Conservation (phyloP, 2,329 filamentous ascomycete species). For the Berkeleyomyces rouxiae region DNA sequence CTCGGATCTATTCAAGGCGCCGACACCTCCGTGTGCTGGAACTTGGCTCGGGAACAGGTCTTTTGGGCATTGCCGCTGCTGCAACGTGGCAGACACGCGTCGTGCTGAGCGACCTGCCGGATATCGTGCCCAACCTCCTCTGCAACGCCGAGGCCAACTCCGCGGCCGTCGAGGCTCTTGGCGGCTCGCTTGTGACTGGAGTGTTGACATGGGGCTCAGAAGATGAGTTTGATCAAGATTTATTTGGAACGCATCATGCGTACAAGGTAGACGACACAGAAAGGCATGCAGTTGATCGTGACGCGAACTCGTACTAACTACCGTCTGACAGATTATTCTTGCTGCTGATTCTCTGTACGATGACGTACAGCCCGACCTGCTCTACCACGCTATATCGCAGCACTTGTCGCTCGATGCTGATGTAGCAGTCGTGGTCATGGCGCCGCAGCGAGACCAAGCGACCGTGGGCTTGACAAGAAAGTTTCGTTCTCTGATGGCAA, state of each 20-base stretch:
- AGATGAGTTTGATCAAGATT: slow-evolving; percentile 26
- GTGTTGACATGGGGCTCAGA: slow-evolving; percentile 57
- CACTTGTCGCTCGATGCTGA: slow-evolving; percentile 43
- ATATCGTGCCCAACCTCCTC: slow-evolving; percentile 68
- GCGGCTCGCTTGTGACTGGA: slow-evolving; percentile 43
- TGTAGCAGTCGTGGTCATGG: slow-evolving; percentile 59
- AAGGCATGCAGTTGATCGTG: too few relatives aligned
- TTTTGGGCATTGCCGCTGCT: slow-evolving; percentile 77
- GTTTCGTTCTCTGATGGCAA: slow-evolving; percentile 45
- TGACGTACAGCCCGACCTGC: slow-evolving; percentile 57
- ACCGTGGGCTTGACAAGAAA: slow-evolving; percentile 42
- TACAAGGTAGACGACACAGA: slow-evolving; percentile 29
- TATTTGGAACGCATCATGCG: slow-evolving; percentile 29
- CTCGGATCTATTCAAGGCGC: too few relatives aligned
- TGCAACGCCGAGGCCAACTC: slow-evolving; percentile 54
- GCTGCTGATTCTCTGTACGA: slow-evolving; percentile 82
- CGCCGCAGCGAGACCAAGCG: slow-evolving; percentile 60
- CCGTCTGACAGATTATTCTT: slow-evolving; percentile 44
- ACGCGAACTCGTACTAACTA: too few relatives aligned
- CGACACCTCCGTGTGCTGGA: too few relatives aligned
- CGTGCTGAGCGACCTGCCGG: slow-evolving; percentile 64
- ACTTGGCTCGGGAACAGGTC: slow-evolving; percentile 75
- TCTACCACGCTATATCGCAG: slow-evolving; percentile 51
- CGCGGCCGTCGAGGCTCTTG: slow-evolving; percentile 33
- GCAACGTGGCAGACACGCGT: slow-evolving; percentile 50